Percentiles rank a stretch among this genome's conserved stretches.
These are phyloP conservation scores for Cardamine occulta DNA, from an alignment of 345 rosid species.

Conservation along the genomic window DNA sequence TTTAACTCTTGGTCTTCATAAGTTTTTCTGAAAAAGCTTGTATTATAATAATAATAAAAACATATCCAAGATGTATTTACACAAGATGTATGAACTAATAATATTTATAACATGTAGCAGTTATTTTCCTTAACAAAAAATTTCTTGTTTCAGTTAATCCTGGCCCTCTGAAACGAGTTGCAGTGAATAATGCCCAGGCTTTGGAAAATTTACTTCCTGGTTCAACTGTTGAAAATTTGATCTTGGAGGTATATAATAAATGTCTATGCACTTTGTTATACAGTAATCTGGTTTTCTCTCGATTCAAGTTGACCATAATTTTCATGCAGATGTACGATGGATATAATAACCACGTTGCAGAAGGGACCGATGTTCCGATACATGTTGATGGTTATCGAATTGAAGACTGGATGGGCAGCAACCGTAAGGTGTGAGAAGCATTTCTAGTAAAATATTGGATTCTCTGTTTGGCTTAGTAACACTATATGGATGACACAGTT, in stretches of 20 bases:
- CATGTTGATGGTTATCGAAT: conserved; percentile 52
- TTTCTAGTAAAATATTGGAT: not conserved
- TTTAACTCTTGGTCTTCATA: conserved; percentile 14
- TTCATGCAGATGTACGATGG: conserved; percentile 60
- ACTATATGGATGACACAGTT: conserved; percentile 21
- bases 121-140: not conserved
- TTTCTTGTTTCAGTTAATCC: conserved; percentile 53
- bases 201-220: conserved; percentile 54
- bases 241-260: conserved; percentile 56
- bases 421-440: conserved; percentile 49
- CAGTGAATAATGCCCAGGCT: conserved; percentile 32
- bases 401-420: conserved; percentile 43
- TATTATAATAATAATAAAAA: not conserved
- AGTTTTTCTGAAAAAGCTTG: conserved; percentile 2
- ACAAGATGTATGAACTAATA: not conserved
- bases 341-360: conserved; percentile 52
- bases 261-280: not conserved
- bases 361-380: conserved; percentile 53
- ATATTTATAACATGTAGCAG: not conserved
- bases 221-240: conserved; percentile 49
- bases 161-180: conserved; percentile 47
- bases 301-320: conserved; percentile 12
- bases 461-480: not conserved
- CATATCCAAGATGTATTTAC: not conserved
- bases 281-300: conserved; percentile 12